Base-by-base conservation (phyloP, 2,329 filamentous ascomycete species). In the Cladosporium sp. region DNA sequence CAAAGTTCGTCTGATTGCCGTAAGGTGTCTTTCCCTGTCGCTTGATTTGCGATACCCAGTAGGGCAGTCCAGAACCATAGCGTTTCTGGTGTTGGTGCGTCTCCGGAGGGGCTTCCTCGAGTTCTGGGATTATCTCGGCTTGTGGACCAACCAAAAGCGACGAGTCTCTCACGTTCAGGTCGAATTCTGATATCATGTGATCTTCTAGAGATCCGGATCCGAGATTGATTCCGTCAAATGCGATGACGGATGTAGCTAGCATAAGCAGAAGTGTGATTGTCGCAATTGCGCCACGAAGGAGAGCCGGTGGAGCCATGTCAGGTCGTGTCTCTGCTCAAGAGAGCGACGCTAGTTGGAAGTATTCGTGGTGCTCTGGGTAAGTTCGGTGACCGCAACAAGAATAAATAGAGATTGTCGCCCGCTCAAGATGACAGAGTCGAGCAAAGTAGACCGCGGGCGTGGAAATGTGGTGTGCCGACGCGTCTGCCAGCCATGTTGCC, bases 1-100 rank as follows among this genome's bases (percentile, higher is more conserved):
- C 72, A 64, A 78, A 80, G 1, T 65, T 65, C 11, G 65, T 59
- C 52, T 76, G 73, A 14, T 61, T 61, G 19, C 67, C 68, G 63
- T 76, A 78, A 1, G 73, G 70, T 1, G 72, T 69, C 50, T 70
- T 62, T 36, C 75, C 76, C 60, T 76, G 74, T 28, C 76, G 74
- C 37, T 72, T 73, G 54, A 78, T 74, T 17, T 72, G 65, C 30
- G 73, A 74, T 36, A 75, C 66, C 76, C 76, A 78, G 57, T 73
- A 78, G 3, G 65, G 62, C 8, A 40, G 55, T 8, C 67, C 68
- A 11, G 69, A 70, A 20, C 69, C 69, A 45, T 68, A 47, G 43
- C 42, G 65, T 52, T 69, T 70, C 36, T 63, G 60, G 47, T 66
- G 66, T 11, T 61, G 63, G 55, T 66, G 63, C 12, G 61, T 63